Evolutionary conservation across 306 rosid genomes (phyloP), one percentile per base, ranked within the genome.

Genomic region (Castanopsis chinensis): DNA sequence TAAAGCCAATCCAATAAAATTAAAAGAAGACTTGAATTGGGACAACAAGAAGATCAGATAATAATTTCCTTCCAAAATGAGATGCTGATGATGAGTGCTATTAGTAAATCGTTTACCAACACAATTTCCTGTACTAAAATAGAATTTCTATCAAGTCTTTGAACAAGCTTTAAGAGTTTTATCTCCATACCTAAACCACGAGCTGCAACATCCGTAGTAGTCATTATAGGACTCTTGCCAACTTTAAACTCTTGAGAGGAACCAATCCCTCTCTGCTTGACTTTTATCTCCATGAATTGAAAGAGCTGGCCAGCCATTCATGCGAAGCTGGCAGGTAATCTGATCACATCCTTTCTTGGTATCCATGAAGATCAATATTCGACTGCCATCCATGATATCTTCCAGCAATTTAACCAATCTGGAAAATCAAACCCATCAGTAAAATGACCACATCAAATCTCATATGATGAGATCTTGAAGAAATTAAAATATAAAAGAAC

Each of bases 231-330:
- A 85, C 99, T 95, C 87, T 95, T 95, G 81, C 99, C 99, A 7
- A 96, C 89, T 85, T 90, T 90, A 80, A 95, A 95, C 87, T 95
- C 98, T 23, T 23, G 98, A 95, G 71, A 95, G 97, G 61, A 91
- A 98, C 99, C 99, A 95, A 88, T 95, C 98, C 80, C 98, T 93
- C 87, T 95, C 98, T 63, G 98, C 98, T 88, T 93, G 99, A 87
- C 99, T 95, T 89, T 95, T 93, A 78, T 95, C 94, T 64, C 99
- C 99, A 75, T 95, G 98, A 82, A 93, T 95, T 33, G 99, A 93
- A 64, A 95, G 98, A 58, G 99, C 99, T 27, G 98, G 99, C 99
- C 99, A 95, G 68, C 98, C 99, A 89, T 91, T 98, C 97, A 91
- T 95, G 78, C 98, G 97, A 79, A 93, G 99, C 83, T 91, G 99